Base-by-base conservation (phyloP, 371 early-diverging fungal species). In the Mucor velutinosus region DNA sequence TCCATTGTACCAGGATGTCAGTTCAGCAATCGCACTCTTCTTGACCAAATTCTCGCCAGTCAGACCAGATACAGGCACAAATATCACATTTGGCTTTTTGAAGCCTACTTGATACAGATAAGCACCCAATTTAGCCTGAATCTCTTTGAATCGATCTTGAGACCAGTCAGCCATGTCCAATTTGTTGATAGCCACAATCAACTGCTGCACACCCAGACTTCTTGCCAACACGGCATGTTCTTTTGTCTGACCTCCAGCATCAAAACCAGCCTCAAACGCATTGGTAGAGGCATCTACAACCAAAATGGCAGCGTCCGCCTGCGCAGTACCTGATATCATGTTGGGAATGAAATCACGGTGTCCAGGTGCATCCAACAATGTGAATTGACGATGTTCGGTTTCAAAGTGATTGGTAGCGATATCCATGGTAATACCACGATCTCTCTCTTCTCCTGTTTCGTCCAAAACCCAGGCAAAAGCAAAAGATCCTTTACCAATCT, bases 321-420 rank as follows among this genome's bases (percentile, higher is more conserved):
- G 99, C 25, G 95, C 89, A 0, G 99, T 97, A 10, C 99, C 99
- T 1, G 92, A 91, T 64, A 99, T 99, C 99, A 99, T 99, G 75
- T 96, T 97, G n/a, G 98, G 96, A 53, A 99, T 93, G 79, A 98
- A 99, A 79, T 98, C 97, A 55, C 96, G 90, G 77, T 99, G 99
- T 0, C 99, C 99, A 10, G 99, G 99, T 0, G 99, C 97, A 80
- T 98, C 99, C 64, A 98, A 69, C 11, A 98, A 65, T 1, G 95
- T 97, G 72, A 95, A 97, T 23, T 79, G 74, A 23, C 93, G 87
- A 60, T 91, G 78, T 7, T 76, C 76, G 0, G 99, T 95, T 61
- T 94, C 91, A 80, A 99, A 99, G 59, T 88, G 85, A 33, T 92
- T 93, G 72, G 91, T 93, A 33, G 93, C 99, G 71, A 97, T 89